phyloP scores from a whole-genome alignment of 352 stramenopile species.

The Phytophthora citricola region DNA sequence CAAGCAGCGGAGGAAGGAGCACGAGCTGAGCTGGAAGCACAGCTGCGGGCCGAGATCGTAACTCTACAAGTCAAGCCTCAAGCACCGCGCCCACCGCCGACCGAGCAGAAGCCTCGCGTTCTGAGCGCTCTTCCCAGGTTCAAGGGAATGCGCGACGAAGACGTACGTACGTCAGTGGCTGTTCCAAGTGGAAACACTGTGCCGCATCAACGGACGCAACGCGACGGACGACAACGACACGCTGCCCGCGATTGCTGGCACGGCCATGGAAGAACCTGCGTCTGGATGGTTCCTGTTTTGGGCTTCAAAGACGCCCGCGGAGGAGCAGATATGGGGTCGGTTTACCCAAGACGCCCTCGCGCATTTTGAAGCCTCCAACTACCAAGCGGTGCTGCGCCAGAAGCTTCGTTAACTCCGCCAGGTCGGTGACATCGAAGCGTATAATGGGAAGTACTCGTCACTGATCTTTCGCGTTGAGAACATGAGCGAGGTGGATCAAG shows the following conservation, averaged over 20 bases:
- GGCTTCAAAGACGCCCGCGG: conserved; percentile 8
- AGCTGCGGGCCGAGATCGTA: conserved; percentile 6
- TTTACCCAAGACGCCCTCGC: conserved; percentile 15
- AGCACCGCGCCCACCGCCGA: neutral
- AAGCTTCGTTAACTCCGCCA: too few species aligned
- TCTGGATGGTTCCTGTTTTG: conserved; percentile 29
- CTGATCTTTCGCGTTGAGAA: too few species aligned
- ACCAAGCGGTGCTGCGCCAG: conserved; percentile 4
- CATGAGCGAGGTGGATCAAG: neutral
- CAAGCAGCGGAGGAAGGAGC: neutral
- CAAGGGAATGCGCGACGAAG: conserved; percentile 18
- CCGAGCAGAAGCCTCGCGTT: conserved; percentile 11
- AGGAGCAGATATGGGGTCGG: conserved; percentile 14
- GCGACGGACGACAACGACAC: conserved; percentile 4
- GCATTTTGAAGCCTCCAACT: conserved; percentile 28
- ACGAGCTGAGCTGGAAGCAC: conserved; percentile 6
- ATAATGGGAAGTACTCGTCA: too few species aligned
- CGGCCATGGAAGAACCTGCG: conserved; percentile 21
- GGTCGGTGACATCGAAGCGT: too few species aligned
- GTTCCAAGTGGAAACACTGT: conserved; percentile 25
- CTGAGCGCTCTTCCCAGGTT: conserved; percentile 16
- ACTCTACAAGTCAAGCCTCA: neutral
- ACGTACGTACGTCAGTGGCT: conserved; percentile 24
- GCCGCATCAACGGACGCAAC: conserved; percentile 7
- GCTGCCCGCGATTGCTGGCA: conserved; percentile 14